Evolutionary conservation across 2,329 filamentous ascomycete species (phyloP), one percentile per base, ranked within the genome.

Genomic region (Thielaviopsis punctulata): DNA sequence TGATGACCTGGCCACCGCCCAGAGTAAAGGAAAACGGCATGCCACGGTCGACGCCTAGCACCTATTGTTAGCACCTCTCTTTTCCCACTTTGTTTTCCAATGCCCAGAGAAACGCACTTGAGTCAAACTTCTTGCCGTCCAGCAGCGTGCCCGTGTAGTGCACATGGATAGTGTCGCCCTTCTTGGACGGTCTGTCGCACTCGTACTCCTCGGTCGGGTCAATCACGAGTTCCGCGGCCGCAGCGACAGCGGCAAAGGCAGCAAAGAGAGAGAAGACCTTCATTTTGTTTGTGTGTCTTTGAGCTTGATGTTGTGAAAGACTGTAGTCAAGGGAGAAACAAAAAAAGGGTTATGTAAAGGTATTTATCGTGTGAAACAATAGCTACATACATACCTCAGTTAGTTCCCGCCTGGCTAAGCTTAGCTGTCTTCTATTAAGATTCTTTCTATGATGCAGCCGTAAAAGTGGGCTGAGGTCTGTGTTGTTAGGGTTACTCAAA

Each of bases 81-180:
- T 10, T 27, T 27, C 6, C 5, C 25, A 6, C 6, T 27, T 10
- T 27, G 25, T 27, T 10, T 27, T 4, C 6, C 18, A 24, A 44
- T 18, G 39, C 21, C 21, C 43, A 25, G 48, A 48, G 55, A 39
- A 39, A 68, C 71, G 52, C 63, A 76, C 77, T 81, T 57, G 86
- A 79, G 68, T 95, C 90, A 63, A 96, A 96, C 65, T 92, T 73
- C 56, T 76, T 72, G 61, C 88, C 90, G 58, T 80, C 77, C 56
- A 79, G 75, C 27, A 95, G 77, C 1, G 84, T 92, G 60, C 90
- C 90, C 52, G 77, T 77, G 73, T 96, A 95, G 72, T 95, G 88
- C 62, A 95, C 87, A 52, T 80, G 73, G 63, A 95, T 80, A 57
- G 73, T 79, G 69, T 95, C 89, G 59, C 87, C 87, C 56, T 75